Evolutionary conservation across 768 basidiomycete genomes (phyloP), one percentile per base, ranked within the genome.

Genomic region (Bullera alba): DNA sequence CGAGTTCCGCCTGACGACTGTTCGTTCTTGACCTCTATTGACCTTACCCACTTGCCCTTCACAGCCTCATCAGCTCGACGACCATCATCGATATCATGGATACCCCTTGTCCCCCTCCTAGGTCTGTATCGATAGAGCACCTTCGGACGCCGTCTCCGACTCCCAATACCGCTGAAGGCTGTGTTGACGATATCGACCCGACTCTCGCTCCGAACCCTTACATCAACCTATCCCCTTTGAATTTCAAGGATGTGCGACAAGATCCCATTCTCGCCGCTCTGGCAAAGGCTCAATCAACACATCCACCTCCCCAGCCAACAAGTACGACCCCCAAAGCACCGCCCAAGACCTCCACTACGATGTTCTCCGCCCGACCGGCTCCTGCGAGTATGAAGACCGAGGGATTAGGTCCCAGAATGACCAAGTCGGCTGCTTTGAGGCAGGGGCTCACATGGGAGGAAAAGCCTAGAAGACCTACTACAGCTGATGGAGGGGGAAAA

Each of bases 401-500:
- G 22, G 50, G 42, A 8, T 27, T 54, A 4, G 62, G 63, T 21
- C 63, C 63, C 8, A 56, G 53, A 34, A 65, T 65, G 63, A 65
- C 54, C 12, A 65, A 65, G 35, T 28, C 53, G 21, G 51, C 63
- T 19, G 60, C 55, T 5, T 42, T 61, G 44, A 35, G 63, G 28
- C 37, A 43, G 32, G 63, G 63, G 6, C 23, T 65, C 26, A 48
- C 58, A 15, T 65, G 63, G 63, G 60, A 61, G 10, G 57, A 44
- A 3, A 44, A 34, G 25, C 37, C 10, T 8, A 7, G 12, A 7
- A 10, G 19, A 21, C 8, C 37, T 21, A 15, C 19, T 41, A 41
- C n/a, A 22, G 46, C 26, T 27, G 28, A 36, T 17, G 22, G 45
- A 17, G 50, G 45, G 46, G 36, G 28, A 23, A 37, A 8, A 21